A percentile compares a stretch with the other conserved stretches of the same genome.
Conservation (phyloP, 495 filamentous ascomycete genomes). For the Articulospora tetracladia region DNA sequence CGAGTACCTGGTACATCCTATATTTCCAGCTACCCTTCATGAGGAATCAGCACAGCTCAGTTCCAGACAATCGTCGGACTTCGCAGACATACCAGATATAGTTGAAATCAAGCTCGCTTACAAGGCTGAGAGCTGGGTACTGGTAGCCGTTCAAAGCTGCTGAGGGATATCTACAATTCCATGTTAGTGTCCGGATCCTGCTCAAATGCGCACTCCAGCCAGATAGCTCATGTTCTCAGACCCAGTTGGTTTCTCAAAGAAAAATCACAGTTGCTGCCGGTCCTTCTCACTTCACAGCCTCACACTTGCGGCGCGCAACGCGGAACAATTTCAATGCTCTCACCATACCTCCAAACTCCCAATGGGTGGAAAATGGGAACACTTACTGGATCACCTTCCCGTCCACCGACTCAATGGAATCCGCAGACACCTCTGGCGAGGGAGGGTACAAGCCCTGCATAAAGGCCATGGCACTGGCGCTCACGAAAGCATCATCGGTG, state of each 20-base stretch:
- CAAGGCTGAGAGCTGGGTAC: constrained; percentile 53
- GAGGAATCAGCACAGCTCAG: background rate
- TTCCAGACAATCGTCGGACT: background rate
- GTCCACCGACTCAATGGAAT: background rate
- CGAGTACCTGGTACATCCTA: constrained; percentile 43
- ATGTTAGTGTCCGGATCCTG: background rate
- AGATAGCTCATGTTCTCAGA: no score
- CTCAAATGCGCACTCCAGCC: background rate
- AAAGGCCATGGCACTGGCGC: constrained; percentile 61
- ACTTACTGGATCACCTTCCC: background rate
- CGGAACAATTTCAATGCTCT: no score
- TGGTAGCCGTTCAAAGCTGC: constrained; percentile 53
- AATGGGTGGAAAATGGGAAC: background rate
- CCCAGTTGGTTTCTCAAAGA: no score
- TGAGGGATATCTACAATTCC: constrained; percentile 31
- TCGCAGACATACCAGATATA: constrained; percentile 36
- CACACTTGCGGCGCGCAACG: no score
- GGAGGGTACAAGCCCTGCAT: constrained; percentile 71
- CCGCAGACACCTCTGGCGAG: constrained; percentile 22
- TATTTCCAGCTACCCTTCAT: constrained; percentile 45
- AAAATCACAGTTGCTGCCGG: no score
- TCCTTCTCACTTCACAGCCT: no score
- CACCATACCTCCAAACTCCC: constrained; percentile 32
- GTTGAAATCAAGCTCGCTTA: constrained; percentile 44
- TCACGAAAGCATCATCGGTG: constrained; percentile 43